These are phyloP conservation scores for Daldinia caldariorum DNA, from an alignment of 495 filamentous ascomycete species.

Conservation along the genomic window DNA sequence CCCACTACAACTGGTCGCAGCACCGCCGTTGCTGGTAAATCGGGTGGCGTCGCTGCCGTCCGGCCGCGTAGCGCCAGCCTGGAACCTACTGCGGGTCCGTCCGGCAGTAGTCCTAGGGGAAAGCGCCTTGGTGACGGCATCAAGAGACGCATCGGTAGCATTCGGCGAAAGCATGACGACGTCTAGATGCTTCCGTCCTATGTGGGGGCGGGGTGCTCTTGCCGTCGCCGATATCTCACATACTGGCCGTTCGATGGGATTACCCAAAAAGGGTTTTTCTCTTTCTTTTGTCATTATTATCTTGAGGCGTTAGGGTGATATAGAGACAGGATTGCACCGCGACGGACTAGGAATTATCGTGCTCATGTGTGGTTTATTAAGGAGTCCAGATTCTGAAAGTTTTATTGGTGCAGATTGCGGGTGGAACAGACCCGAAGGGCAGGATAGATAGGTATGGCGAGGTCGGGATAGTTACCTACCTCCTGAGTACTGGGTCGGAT, in stretches of 20 bases:
- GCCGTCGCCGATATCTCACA: too few relatives aligned
- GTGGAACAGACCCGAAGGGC: too few relatives aligned
- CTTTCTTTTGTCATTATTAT: background rate
- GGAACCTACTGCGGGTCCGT: conserved; percentile 21
- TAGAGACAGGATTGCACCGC: too few relatives aligned
- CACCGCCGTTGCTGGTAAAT: background rate
- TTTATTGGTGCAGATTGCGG: background rate
- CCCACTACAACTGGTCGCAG: conserved; percentile 18
- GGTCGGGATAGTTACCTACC: too few relatives aligned
- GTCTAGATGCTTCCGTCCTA: background rate
- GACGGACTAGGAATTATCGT: too few relatives aligned
- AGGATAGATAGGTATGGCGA: too few relatives aligned
- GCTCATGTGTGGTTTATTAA: too few relatives aligned
- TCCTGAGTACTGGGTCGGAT: too few relatives aligned
- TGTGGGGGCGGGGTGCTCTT: too few relatives aligned
- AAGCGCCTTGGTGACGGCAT: conserved; percentile 54
- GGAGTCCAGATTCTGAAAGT: background rate
- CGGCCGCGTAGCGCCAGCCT: conserved; percentile 51
- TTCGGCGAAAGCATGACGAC: conserved; percentile 51
- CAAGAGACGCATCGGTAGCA: conserved; percentile 58
- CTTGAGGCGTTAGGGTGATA: too few relatives aligned
- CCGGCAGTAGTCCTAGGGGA: conserved; percentile 46
- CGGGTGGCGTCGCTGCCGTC: conserved; percentile 15
- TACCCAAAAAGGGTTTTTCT: too few relatives aligned
- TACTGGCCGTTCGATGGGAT: too few relatives aligned